A percentile compares a stretch with the other conserved stretches of the same genome.
Conservation (phyloP, 441 rosid species). For the Theobroma grandiflorum region DNA sequence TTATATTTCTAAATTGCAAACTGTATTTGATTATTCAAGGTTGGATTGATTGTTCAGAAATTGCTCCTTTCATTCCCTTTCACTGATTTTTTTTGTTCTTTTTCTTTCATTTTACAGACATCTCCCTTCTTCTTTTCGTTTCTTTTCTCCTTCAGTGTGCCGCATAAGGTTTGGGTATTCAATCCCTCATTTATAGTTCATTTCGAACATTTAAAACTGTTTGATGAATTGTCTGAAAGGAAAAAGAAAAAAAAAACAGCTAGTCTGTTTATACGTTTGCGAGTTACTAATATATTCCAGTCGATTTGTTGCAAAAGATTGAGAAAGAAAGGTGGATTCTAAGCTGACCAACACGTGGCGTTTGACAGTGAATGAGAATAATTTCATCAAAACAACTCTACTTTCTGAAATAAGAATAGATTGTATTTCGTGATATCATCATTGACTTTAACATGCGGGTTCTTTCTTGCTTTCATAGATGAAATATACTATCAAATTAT, state of each 20-base stretch:
- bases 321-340: conserved; percentile 58
- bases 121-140: no score
- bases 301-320: neutral
- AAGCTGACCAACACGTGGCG: conserved; percentile 81
- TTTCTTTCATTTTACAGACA: no score
- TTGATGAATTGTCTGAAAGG: conserved; percentile 13
- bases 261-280: neutral
- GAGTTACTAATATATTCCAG: neutral
- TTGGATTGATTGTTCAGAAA: no score
- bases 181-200: neutral
- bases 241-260: neutral
- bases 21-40: no score
- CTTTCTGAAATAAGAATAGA: conserved; percentile 68
- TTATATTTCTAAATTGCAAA: no score
- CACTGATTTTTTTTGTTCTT: no score
- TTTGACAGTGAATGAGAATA: conserved; percentile 83
- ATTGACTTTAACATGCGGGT: conserved; percentile 3
- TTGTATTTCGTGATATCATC: conserved; percentile 20
- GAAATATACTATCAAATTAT: no score
- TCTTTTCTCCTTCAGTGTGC: no score
- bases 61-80: no score
- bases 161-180: neutral
- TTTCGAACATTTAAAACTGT: conserved; percentile 4
- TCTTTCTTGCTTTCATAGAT: neutral
- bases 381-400: conserved; percentile 82